A percentile compares a stretch with the other conserved stretches of the same genome.
phyloP scores from a whole-genome alignment of 495 filamentous ascomycete genomes.

The Penicillium cinerascens region DNA sequence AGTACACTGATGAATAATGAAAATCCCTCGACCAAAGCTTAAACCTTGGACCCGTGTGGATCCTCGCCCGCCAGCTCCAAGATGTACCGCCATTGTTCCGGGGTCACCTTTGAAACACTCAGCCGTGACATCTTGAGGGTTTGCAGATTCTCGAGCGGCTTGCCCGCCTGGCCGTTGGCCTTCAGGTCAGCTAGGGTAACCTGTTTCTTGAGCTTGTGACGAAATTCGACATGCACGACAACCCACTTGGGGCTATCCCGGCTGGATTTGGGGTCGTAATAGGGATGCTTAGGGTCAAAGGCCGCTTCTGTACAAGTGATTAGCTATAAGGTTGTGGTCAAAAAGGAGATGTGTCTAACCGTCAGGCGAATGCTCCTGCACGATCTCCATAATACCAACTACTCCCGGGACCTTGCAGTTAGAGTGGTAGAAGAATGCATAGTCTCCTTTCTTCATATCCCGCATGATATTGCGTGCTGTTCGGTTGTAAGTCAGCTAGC shows the following conservation, averaged over 20 bases:
- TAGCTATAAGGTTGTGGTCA: background rate
- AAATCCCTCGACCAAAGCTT: background rate
- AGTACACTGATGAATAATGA: background rate
- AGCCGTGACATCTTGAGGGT: slow-evolving; percentile 74
- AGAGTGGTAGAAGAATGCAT: slow-evolving; percentile 97
- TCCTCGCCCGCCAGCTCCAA: slow-evolving; percentile 42
- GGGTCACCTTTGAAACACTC: slow-evolving; percentile 76
- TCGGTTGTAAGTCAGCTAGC: slow-evolving; percentile 17
- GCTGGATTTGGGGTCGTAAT: slow-evolving; percentile 73
- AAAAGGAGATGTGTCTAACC: slow-evolving; percentile 41
- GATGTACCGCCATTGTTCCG: slow-evolving; percentile 78
- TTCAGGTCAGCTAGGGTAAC: slow-evolving; percentile 74
- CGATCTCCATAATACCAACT: slow-evolving; percentile 91
- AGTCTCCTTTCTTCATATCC: slow-evolving; percentile 85
- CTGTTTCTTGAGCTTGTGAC: slow-evolving; percentile 69
- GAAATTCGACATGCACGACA: slow-evolving; percentile 82
- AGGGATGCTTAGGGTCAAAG: slow-evolving; percentile 71
- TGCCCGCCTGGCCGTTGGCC: slow-evolving; percentile 51
- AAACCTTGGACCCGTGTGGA: background rate
- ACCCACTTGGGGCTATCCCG: slow-evolving; percentile 85
- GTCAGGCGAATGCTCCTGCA: slow-evolving; percentile 74
- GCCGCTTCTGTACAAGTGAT: slow-evolving; percentile 58
- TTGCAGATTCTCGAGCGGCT: slow-evolving; percentile 75
- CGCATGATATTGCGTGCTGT: slow-evolving; percentile 80
- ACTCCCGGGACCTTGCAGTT: slow-evolving; percentile 89